A percentile compares a stretch with the other conserved stretches of the same genome.
Conservation (phyloP, 2,329 filamentous ascomycete species). For the Aspergillus thermomutatus region DNA sequence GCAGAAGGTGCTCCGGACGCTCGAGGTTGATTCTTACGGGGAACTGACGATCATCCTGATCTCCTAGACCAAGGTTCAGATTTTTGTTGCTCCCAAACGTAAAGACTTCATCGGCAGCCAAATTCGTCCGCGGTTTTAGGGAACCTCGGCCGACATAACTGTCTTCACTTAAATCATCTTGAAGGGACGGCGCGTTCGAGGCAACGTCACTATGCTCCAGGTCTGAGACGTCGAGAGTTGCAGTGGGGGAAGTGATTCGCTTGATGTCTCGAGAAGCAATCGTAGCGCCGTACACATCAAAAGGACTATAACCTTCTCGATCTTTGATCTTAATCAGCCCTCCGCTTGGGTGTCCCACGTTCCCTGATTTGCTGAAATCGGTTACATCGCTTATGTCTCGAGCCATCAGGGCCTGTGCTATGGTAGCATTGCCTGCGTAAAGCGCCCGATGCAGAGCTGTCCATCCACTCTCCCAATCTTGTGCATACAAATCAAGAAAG, state of each 20-base stretch:
- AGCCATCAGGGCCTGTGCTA: conserved; percentile 77
- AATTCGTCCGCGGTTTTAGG: conserved; percentile 33
- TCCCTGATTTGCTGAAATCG: conserved; percentile 56
- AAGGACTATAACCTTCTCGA: conserved; percentile 87
- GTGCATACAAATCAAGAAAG: conserved; percentile 76
- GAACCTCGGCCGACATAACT: conserved; percentile 30
- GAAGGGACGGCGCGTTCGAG: conserved; percentile 27
- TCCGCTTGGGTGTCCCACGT: conserved; percentile 60
- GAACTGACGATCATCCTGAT: conserved; percentile 90
- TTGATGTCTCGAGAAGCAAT: conserved; percentile 73
- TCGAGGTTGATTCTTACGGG: conserved; percentile 78
- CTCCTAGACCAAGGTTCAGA: conserved; percentile 85
- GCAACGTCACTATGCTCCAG: conserved; percentile 38
- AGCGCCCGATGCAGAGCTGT: conserved; percentile 88
- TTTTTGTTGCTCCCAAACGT: conserved; percentile 98
- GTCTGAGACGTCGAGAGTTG: conserved; percentile 42
- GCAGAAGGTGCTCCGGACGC: conserved; percentile 73
- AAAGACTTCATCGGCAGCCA: conserved; percentile 79
- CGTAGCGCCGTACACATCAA: conserved; percentile 86
- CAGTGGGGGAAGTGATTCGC: conserved; percentile 22
- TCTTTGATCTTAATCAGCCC: conserved; percentile 93
- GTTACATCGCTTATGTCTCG: conserved; percentile 68
- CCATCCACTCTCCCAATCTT: conserved; percentile 92
- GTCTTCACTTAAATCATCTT: conserved; percentile 50
- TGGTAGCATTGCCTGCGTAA: conserved; percentile 83